These are phyloP conservation scores for Exophiala mesophila DNA, from an alignment of 2,329 filamentous ascomycete genomes.

Conservation along the genomic window DNA sequence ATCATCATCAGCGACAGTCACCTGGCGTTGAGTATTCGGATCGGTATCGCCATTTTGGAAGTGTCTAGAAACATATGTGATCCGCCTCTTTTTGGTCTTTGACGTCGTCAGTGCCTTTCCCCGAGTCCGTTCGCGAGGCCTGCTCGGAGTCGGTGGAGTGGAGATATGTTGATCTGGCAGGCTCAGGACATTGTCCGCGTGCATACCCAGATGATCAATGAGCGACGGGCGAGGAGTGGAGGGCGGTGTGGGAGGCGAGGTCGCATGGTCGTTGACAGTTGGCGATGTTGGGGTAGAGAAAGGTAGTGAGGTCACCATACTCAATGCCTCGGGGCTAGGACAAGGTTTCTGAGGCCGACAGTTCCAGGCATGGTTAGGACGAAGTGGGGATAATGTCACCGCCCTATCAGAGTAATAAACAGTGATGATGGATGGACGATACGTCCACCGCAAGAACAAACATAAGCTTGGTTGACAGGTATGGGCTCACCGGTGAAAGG, in stretches of 20 bases:
- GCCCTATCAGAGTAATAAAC: too few relatives aligned
- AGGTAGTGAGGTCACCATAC: neutral
- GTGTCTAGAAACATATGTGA: conserved; percentile 25
- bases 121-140: neutral
- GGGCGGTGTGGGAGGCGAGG: conserved; percentile 11
- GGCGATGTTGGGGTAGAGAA: conserved; percentile 1
- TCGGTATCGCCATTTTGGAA: conserved; percentile 14
- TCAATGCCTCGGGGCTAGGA: too few relatives aligned
- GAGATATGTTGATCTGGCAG: too few relatives aligned
- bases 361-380: too few relatives aligned
- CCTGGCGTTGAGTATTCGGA: too few relatives aligned
- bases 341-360: too few relatives aligned
- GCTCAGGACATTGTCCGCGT: conserved; percentile 14
- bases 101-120: conserved; percentile 5
- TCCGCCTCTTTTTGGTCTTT: conserved; percentile 7
- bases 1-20: too few relatives aligned
- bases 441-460: too few relatives aligned
- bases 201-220: conserved; percentile 21
- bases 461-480: too few relatives aligned
- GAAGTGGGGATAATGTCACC: too few relatives aligned
- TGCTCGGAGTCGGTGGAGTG: conserved; percentile 1
- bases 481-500: too few relatives aligned
- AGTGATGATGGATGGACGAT: too few relatives aligned
- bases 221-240: conserved; percentile 9
- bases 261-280: neutral